A percentile compares a stretch with the other conserved stretches of the same genome.
phyloP scores from a whole-genome alignment of 208 protist genomes.

The Crithidia brevicula region DNA sequence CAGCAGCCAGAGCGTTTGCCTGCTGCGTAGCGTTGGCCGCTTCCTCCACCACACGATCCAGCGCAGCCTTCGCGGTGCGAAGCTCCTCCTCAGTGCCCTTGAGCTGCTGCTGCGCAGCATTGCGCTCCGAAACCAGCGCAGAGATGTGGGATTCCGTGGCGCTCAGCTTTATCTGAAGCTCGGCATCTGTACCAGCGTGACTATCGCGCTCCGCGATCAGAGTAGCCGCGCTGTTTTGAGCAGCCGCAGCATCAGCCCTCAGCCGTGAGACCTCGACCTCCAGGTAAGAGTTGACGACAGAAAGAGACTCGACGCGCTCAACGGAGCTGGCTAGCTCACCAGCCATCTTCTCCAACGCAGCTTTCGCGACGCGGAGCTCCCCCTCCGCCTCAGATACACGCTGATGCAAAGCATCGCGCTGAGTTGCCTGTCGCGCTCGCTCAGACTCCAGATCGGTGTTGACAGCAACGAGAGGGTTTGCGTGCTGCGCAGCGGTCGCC shows the following conservation, averaged over 20 bases:
- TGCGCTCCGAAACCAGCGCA: background rate
- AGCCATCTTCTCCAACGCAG: background rate
- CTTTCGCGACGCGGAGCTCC: background rate
- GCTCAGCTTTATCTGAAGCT: background rate
- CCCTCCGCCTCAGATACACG: no score
- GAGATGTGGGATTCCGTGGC: background rate
- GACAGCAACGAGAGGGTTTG: no score
- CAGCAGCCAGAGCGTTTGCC: background rate
- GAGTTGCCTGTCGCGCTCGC: no score
- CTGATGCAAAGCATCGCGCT: no score
- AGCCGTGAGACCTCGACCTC: background rate
- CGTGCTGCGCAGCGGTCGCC: no score
- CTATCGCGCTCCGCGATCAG: background rate
- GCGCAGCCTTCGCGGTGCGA: constrained; percentile 1
- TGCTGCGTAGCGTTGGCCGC: background rate
- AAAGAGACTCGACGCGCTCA: background rate
- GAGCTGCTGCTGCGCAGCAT: constrained; percentile 1
- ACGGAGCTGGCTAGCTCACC: background rate
- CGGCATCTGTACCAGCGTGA: background rate
- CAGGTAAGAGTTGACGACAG: background rate
- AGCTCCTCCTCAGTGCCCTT: constrained; percentile 7
- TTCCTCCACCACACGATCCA: background rate
- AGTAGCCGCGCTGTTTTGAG: background rate
- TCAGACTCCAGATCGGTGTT: no score
- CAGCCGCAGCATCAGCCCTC: background rate